Conservation (phyloP, 495 filamentous ascomycete genomes). For the Podospora comata region DNA sequence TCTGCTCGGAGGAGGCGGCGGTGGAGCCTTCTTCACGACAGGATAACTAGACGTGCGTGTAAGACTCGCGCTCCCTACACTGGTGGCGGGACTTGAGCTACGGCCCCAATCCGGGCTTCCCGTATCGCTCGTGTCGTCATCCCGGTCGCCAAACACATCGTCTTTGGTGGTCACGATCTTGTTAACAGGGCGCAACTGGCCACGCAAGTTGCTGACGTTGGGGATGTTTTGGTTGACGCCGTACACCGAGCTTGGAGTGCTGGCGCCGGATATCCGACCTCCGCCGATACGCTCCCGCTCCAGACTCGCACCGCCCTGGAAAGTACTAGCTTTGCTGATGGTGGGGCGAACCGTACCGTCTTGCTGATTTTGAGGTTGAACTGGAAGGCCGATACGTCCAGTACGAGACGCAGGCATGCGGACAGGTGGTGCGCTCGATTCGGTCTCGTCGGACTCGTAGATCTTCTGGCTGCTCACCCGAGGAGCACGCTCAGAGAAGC, state of each 20-base stretch:
- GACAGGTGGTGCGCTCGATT: constrained; percentile 37
- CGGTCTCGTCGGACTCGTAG: constrained; percentile 37
- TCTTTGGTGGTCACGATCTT: constrained; percentile 40
- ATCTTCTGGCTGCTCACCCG: constrained; percentile 37
- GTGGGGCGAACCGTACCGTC: constrained; percentile 40
- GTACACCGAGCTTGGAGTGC: constrained; percentile 30
- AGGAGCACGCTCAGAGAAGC: constrained; percentile 41
- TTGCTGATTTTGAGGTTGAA: constrained; percentile 32
- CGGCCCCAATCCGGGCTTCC: constrained; percentile 59
- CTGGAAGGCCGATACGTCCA: constrained; percentile 41
- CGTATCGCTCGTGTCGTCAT: constrained; percentile 59
- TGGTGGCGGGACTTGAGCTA: constrained; percentile 61
- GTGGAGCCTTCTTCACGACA: constrained; percentile 59
- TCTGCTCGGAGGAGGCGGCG: constrained; percentile 77
- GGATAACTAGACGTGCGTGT: constrained; percentile 53
- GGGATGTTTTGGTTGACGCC: constrained; percentile 28
- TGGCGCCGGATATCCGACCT: constrained; percentile 26
- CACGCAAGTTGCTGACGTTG: constrained; percentile 38
- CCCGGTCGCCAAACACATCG: constrained; percentile 62
- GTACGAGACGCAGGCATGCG: constrained; percentile 62
- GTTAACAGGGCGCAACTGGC: constrained; percentile 43
- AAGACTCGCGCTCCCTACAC: constrained; percentile 50
- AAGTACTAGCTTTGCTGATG: constrained; percentile 43
- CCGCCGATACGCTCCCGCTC: constrained; percentile 28
- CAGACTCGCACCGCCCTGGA: constrained; percentile 30